These are phyloP conservation scores for Chlorella sorokiniana DNA, from an alignment of 139 green algal genomes.

Conservation along the genomic window DNA sequence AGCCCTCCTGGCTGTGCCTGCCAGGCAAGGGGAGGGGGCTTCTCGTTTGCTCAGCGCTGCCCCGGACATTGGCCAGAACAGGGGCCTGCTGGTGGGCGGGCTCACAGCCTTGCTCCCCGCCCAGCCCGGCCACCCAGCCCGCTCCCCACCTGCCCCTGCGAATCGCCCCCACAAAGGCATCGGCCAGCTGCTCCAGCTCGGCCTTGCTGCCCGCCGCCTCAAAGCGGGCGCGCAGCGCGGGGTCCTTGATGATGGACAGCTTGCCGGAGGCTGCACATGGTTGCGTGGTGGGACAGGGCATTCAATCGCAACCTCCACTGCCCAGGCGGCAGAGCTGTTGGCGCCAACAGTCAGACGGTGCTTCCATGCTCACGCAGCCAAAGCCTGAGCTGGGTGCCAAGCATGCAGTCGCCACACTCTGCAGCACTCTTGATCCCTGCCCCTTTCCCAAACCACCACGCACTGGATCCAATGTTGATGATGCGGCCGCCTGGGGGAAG, in stretches of 20 bases:
- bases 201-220: constrained; percentile 26
- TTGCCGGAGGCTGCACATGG: constrained; percentile 27
- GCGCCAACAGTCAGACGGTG: no score
- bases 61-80: no score
- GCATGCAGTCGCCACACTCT: neutral
- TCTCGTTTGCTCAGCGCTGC: no score
- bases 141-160: constrained; percentile 25
- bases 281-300: no score
- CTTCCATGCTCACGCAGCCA: no score
- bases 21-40: no score
- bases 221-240: constrained; percentile 28
- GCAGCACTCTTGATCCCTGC: neutral
- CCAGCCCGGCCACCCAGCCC: neutral
- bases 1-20: constrained; percentile 44
- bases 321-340: no score
- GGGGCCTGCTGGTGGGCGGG: no score
- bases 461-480: constrained; percentile 54
- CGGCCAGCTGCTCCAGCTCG: constrained; percentile 48
- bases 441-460: neutral
- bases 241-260: constrained; percentile 41
- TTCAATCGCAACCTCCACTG: no score
- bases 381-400: no score
- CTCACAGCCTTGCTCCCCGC: no score
- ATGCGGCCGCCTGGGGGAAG: no score
- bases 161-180: constrained; percentile 56